Evolutionary conservation across 345 rosid genomes (phyloP), one percentile per base, ranked within the genome.

Genomic region (Camelina sativa): DNA sequence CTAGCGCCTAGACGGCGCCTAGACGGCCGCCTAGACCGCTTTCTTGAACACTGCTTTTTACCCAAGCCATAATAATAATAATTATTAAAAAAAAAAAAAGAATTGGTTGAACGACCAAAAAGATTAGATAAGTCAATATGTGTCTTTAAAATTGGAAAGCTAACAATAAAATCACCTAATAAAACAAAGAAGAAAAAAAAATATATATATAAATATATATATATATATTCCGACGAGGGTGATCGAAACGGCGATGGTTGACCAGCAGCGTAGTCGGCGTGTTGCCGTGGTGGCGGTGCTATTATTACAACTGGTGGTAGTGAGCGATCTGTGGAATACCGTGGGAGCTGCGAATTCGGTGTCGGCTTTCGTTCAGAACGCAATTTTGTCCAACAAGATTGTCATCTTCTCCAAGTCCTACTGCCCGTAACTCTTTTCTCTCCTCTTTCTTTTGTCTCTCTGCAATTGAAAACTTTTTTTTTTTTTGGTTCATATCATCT

Each of bases 321-420:
- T 74, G 2, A 40, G 74, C 48, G 80, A 72, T 41, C 74, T 57
- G 48, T 38, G 81, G 7, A 67, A 20, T 51, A 60, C 32, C 3
- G 82, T 66, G 10, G 65, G 46, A 15, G 90, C 95, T 34, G 77
- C 86, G 67, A 85, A 79, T 76, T 92, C 98, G 56, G 87, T 86
- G 9, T 83, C 96, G 0, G 98, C 90, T 32, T 90, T 86, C 44
- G 98, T 92, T n/a, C 96, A 88, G 71, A 84, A 92, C 82, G 65
- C 81, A 53, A 89, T 92, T 79, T 86, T 83, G 84, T 92, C 98
- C 80, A 84, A 90, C 86, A 85, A 82, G 86, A 91, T 91, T 57
- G 92, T 89, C 77, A 84, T 91, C 73, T 93, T 93, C 89, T 93
- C 98, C 82, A 93, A 93, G 53, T 93, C 98, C 11, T 93, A 91